Conservation (phyloP, 139 green algal species). For the Chlorella sp. region DNA sequence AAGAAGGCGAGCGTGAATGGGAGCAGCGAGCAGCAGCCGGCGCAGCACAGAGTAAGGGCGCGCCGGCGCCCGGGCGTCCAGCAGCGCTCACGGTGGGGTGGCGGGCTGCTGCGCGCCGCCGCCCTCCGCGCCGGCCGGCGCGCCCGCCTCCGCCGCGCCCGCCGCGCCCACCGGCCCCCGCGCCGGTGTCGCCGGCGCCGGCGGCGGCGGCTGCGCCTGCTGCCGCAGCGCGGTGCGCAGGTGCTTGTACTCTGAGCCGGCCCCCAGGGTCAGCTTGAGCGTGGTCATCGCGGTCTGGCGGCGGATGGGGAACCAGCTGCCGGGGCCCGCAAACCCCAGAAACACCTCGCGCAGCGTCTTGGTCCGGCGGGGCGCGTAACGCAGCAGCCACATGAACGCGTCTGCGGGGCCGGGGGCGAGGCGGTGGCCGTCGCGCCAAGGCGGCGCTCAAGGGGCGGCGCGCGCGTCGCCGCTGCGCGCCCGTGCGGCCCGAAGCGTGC, state of each 20-base stretch:
- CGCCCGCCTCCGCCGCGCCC: no score
- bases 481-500: not conserved
- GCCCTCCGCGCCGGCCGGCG: no score
- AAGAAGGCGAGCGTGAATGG: no score
- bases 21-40: no score
- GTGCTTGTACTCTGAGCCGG: constrained; percentile 14
- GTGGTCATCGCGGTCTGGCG: constrained; percentile 23
- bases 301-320: not conserved
- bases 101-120: no score
- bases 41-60: no score
- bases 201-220: no score
- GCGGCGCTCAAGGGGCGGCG: not conserved
- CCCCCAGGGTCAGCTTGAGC: constrained; percentile 19
- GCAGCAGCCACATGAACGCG: constrained; percentile 17
- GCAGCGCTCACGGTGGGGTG: no score
- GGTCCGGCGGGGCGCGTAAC: not conserved
- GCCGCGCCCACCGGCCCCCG: no score
- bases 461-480: not conserved
- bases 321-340: not conserved
- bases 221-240: no score
- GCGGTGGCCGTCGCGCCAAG: not conserved
- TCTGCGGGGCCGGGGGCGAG: not conserved
- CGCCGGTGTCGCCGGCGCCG: no score
- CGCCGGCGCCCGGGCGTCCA: no score
- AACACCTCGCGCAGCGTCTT: not conserved